These are phyloP conservation scores for Pythium oligandrum DNA, from an alignment of 352 stramenopile genomes.

Conservation along the genomic window DNA sequence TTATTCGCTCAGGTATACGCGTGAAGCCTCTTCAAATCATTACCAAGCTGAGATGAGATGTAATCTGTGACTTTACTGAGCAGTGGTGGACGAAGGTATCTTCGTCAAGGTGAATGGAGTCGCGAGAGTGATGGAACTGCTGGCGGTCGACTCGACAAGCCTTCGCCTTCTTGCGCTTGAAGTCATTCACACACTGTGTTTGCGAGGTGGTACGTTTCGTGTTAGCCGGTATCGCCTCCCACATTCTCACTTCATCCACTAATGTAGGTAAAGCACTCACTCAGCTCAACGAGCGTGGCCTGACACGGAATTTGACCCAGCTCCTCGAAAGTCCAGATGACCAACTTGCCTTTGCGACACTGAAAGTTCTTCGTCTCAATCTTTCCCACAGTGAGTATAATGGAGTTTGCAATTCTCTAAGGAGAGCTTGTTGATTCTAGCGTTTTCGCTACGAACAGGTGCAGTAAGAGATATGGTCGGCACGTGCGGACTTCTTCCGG, in stretches of 20 bases:
- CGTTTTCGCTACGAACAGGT: constrained; percentile 6
- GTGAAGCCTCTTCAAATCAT: neutral
- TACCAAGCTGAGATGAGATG: neutral
- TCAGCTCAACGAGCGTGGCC: constrained; percentile 36
- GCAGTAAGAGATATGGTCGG: constrained; percentile 31
- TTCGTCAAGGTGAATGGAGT: constrained; percentile 49
- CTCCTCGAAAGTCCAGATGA: constrained; percentile 6
- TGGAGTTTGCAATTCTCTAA: neutral
- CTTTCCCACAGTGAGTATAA: constrained; percentile 38
- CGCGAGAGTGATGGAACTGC: constrained; percentile 36
- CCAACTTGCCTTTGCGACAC: constrained; percentile 30
- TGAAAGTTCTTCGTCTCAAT: constrained; percentile 49
- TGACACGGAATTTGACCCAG: constrained; percentile 29
- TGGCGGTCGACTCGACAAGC: constrained; percentile 28
- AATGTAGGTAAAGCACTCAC: constrained; percentile 30
- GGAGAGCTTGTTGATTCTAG: neutral
- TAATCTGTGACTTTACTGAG: neutral
- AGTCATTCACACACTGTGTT: constrained; percentile 46
- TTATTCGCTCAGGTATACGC: constrained; percentile 35
- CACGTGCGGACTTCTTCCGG: constrained; percentile 26
- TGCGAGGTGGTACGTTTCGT: constrained; percentile 32
- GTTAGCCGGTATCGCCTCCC: neutral
- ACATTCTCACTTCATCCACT: neutral
- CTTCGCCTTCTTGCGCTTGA: constrained; percentile 38
- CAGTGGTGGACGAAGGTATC: constrained; percentile 37